Evolutionary conservation across 1,284 basidiomycete genomes (phyloP), one percentile per base, ranked within the genome.

Genomic region (Rhodotorula glutinis): DNA sequence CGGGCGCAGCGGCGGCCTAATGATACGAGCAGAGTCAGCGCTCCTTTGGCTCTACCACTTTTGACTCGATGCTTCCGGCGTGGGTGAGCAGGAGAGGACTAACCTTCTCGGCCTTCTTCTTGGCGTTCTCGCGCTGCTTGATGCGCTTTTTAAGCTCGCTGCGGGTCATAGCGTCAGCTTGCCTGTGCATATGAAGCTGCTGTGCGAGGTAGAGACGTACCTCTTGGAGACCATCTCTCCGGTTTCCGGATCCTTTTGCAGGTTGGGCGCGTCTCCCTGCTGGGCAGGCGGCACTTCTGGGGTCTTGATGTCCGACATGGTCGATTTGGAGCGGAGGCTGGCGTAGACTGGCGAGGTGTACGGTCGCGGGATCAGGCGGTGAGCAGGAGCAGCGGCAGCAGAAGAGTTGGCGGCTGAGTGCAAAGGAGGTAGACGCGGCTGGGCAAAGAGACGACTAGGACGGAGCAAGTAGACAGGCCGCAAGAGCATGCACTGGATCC

Each of bases 211-310:
- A 46, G 67, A 72, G 59, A 83, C 90, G 75, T 67, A 93, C 92
- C 86, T 84, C 86, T 97, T 97, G 81, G 91, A 94, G 77, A 97
- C 87, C 88, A 93, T 85, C 80, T 96, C 92, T 52, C 92, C 92
- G 4, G 93, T 94, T 69, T 92, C 85, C 53, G 89, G 88, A 79
- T 96, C 93, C 75, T 65, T 58, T 49, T 72, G 67, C 21, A 73
- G 61, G 65, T 72, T 73, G 19, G 72, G 72, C 2, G 56, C 60
- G 27, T 59, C 63, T 27, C 46, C 57, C 16, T 66, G 58, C 53
- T 38, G 62, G 49, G 29, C 27, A 30, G 63, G 44, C 10, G 58
- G 49, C 16, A 57, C 68, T 23, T 63, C 59, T 44, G 65, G 58
- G 21, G 65, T 52, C 19, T 55, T 27, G 29, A 57, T 43, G 59